Evolutionary conservation across 1,139 yeast genomes (phyloP), one percentile per base, ranked within the genome.

Genomic region (Saccharomyces hybrid): DNA sequence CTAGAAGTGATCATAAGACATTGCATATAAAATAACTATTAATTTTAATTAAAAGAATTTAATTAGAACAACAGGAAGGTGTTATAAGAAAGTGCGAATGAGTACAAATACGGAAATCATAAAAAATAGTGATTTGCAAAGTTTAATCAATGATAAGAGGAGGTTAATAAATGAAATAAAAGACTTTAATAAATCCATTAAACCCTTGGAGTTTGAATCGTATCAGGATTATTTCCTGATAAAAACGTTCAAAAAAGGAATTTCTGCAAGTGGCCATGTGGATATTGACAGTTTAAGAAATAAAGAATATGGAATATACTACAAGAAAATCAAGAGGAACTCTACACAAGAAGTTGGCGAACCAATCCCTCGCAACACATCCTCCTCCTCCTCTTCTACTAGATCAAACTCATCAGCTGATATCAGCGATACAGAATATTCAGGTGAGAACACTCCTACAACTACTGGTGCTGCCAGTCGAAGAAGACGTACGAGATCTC

Each of bases 171-270:
- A 57, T 31, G 60, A 58, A 34, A 56, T 63, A 2, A 53, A 54
- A 47, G 55, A 56, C 46, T 52, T 66, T n/a, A 56, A 57, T 1
- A 48, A 51, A 9, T 46, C 50, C 4, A 54, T 68, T 3, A 52
- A 56, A 31, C 70, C 70, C 4, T 44, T 63, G 14, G 72, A 69
- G 49, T 69, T 68, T 58, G 72, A 69, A 56, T 64, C 71, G 2
- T 69, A 69, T 51, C 56, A 58, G 44, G 70, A 68, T 29, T 68
- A 60, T 54, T 68, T 59, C 53, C 28, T 62, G 2, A 57, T 69
- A 9, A 56, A 63, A 44, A 61, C 63, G 1, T 69, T 69, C 51
- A 59, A 61, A 52, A 64, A 58, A 51, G 71, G 71, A 5, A 60
- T 58, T n/a, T 66, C 71, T 4, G 66, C 63, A 7, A 65, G 71